Percentiles rank a stretch among this genome's conserved stretches.
These are phyloP conservation scores for Hanseniaspora lachancei DNA, from an alignment of 805 yeast species.

Conservation along the genomic window DNA sequence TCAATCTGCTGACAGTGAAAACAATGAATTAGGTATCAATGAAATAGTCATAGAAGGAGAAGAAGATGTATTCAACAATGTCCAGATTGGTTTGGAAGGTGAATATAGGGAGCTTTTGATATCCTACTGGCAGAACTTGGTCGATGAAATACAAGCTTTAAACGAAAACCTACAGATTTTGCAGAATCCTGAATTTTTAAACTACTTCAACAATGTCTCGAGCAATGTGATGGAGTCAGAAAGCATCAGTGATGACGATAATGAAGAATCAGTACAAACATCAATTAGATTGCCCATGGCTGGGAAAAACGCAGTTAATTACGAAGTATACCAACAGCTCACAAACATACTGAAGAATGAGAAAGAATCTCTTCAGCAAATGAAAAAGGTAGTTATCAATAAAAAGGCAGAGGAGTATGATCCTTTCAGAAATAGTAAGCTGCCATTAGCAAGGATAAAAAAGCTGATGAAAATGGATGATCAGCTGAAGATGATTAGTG, in stretches of 20 bases:
- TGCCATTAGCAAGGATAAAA: conserved; percentile 91
- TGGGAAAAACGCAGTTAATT: background rate
- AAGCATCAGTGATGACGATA: background rate
- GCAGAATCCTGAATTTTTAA: conserved; percentile 1
- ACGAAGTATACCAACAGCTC: background rate
- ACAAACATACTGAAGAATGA: background rate
- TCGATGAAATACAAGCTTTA: conserved; percentile 49
- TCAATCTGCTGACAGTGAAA: conserved; percentile 16
- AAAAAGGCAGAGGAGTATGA: conserved; percentile 1
- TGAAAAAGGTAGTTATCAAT: background rate
- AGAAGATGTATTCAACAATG: conserved; percentile 61
- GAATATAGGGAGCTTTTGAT: conserved; percentile 77
- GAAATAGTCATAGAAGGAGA: conserved; percentile 27
- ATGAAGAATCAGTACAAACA: background rate
- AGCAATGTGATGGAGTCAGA: background rate
- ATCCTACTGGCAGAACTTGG: conserved; percentile 95
- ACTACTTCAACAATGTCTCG: background rate
- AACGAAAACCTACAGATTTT: conserved; percentile 33
- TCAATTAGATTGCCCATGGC: background rate
- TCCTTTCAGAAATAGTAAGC: conserved; percentile 77
- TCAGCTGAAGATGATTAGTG: conserved; percentile 93
- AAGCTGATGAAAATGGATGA: conserved; percentile 97
- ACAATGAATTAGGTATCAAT: conserved; percentile 19
- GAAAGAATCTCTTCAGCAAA: background rate
- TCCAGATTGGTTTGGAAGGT: conserved; percentile 82